Base-by-base conservation (phyloP, 768 basidiomycete genomes). In the Tylopilus subfusipes region DNA sequence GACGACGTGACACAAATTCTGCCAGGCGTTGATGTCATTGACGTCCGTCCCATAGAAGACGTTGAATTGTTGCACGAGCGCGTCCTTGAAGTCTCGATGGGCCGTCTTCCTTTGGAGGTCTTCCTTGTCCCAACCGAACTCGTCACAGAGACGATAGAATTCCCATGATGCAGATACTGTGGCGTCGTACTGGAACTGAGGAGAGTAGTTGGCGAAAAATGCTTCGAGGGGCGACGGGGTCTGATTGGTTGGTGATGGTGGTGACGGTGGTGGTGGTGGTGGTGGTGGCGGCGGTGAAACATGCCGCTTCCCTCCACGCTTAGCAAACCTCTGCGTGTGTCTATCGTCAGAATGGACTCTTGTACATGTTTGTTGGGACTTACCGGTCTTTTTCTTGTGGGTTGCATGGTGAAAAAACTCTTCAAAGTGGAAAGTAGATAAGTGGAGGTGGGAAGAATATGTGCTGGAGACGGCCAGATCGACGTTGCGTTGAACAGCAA, bases 141-240 rank as follows among this genome's bases (percentile, higher is more conserved):
- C 13, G 27, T 62, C n/a, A 31, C 62, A 63, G 2, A 62, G 43
- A 22, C 61, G 61, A 25, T 58, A 54, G 3, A 62, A 62, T 8
- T 62, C 60, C 19, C 16, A 30, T 12, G 60, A 52, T 0, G 60
- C 60, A 0, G 60, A 62, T 10, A 19, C 2, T 0, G 46, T 58
- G 16, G 42, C 0, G 11, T 62, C 21, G 10, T 62, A 55, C 7
- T 52, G 16, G 30, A 55, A 62, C 1, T 2, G 1, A 3, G 48
- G 36, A 0, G 60, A 49, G 19, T 18, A 46, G n/a, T 42, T 25
- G 21, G 22, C 42, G 13, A 61, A 61, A 1, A 61, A 61, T 0
- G 10, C 39, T 1, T 31, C 19, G 12, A 63, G 55, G n/a, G 4
- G 36, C 6, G 25, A 48, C 0, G 55, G 42, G 0, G 31, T 48